phyloP scores from a whole-genome alignment of 73 alveolate genomes.

The Blepharisma japonicum region DNA sequence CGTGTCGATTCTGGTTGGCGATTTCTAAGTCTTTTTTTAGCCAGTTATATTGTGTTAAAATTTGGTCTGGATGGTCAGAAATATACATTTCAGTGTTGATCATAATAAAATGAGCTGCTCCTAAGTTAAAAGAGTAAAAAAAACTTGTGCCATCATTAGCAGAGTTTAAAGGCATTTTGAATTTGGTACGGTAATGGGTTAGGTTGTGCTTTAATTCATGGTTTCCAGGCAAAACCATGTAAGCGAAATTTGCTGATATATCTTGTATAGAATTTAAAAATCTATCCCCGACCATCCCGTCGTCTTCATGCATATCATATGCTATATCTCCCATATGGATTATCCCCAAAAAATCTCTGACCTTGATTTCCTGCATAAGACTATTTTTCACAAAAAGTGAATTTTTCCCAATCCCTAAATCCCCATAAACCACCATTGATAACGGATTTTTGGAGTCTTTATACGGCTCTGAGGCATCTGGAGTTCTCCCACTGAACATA shows the following conservation, averaged over 20 bases:
- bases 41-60: constrained; percentile 4
- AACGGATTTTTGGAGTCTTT: background rate
- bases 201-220: background rate
- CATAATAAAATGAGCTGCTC: constrained; percentile 26
- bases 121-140: constrained; percentile 25
- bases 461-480: constrained; percentile 2
- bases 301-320: background rate
- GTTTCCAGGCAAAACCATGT: constrained; percentile 26
- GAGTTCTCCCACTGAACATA: constrained; percentile 26
- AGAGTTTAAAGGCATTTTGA: constrained; percentile 24
- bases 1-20: background rate
- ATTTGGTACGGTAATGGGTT: background rate
- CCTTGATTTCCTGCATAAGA: background rate
- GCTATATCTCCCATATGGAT: constrained; percentile 12
- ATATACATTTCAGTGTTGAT: constrained; percentile 9
- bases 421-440: background rate
- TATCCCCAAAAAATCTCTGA: constrained; percentile 10
- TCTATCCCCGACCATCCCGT: constrained; percentile 18
- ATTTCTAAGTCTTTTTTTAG: background rate
- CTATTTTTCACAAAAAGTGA: background rate
- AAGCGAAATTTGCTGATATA: constrained; percentile 25
- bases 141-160: background rate
- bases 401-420: constrained; percentile 3
- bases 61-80: background rate
- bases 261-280: background rate